Conservation (phyloP, 2,329 filamentous ascomycete species). For the Huntiella savannae region DNA sequence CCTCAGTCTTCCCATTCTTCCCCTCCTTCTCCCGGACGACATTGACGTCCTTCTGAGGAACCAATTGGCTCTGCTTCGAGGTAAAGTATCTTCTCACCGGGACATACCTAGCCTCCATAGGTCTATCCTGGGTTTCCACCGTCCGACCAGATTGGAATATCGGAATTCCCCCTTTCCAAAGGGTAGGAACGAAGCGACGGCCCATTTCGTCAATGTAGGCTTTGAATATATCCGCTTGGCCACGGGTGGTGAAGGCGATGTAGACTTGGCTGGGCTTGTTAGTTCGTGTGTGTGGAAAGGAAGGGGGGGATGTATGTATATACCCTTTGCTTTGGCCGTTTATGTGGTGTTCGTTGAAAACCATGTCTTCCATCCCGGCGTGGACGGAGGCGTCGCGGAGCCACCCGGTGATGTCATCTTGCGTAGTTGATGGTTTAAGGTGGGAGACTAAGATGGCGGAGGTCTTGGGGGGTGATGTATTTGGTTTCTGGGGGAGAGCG, state of each 20-base stretch:
- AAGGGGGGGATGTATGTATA: constrained; percentile 15
- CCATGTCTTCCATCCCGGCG: constrained; percentile 73
- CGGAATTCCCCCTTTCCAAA: constrained; percentile 4
- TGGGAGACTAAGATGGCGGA: no score
- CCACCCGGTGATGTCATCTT: no score
- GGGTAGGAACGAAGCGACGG: no score
- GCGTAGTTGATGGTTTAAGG: no score
- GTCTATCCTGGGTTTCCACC: background rate
- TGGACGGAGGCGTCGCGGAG: constrained; percentile 19
- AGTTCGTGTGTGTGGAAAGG: no score
- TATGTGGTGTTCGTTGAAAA: constrained; percentile 95
- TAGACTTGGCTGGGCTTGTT: constrained; percentile 46
- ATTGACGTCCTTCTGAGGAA: no score
- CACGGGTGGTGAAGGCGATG: constrained; percentile 63
- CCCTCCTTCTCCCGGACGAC: no score
- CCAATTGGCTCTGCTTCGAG: no score
- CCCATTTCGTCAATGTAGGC: constrained; percentile 51
- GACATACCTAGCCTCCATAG: background rate
- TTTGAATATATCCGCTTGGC: constrained; percentile 73
- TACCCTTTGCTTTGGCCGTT: constrained; percentile 98
- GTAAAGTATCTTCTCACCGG: no score
- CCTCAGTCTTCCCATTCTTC: no score
- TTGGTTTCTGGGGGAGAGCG: no score
- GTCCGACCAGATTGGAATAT: constrained; percentile 37
- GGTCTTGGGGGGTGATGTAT: no score